A percentile compares a stretch with the other conserved stretches of the same genome.
Conservation (phyloP, 169 alveolate species). For the Eimeria tenella region DNA sequence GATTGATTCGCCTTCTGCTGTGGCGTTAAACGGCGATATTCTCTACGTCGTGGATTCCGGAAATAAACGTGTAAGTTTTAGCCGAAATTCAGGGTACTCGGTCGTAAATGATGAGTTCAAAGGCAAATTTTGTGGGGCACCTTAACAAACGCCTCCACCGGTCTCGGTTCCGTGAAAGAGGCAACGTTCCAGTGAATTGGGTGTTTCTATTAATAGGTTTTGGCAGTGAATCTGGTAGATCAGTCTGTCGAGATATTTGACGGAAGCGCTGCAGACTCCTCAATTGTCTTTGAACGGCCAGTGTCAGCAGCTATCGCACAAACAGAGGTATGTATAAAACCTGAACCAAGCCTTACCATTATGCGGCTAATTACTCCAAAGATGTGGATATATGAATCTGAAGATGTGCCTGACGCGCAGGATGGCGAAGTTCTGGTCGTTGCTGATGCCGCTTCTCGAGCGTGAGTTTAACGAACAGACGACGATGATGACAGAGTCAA, state of each 20-base stretch:
- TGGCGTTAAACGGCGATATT: background rate
- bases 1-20: constrained; percentile 46
- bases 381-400: no score
- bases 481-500: no score
- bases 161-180: no score
- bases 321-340: background rate
- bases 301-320: constrained; percentile 57
- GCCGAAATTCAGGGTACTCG: no score
- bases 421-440: constrained; percentile 4
- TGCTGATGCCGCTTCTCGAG: constrained; percentile 44
- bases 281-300: constrained; percentile 1
- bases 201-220: background rate
- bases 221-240: background rate
- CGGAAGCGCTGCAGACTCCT: background rate
- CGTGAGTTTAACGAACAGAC: background rate
- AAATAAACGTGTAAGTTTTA: constrained; percentile 8
- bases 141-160: no score
- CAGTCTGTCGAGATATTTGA: background rate
- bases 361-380: no score
- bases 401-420: constrained; percentile 18
- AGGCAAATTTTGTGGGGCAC: no score
- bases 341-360: background rate
- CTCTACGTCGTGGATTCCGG: constrained; percentile 65
- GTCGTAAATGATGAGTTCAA: no score
- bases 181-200: background rate